phyloP scores from a whole-genome alignment of 495 filamentous ascomycete species.

The Cercophora samala region DNA sequence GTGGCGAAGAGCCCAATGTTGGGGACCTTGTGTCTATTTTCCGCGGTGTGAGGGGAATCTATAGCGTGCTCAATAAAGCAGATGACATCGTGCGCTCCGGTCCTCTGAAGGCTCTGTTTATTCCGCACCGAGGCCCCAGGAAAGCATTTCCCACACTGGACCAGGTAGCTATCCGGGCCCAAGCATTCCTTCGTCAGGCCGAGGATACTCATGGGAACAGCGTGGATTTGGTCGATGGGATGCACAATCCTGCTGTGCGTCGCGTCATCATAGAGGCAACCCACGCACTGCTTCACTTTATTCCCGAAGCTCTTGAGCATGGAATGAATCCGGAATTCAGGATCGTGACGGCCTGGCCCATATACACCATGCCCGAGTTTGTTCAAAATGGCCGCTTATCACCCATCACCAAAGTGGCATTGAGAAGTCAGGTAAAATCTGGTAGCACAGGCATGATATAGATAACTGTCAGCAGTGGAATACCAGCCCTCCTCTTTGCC shows the following conservation, averaged over 20 bases:
- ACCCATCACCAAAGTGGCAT: background rate
- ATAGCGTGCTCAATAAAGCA: conserved; percentile 22
- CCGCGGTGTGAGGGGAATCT: conserved; percentile 28
- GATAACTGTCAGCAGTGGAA: background rate
- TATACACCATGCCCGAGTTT: conserved; percentile 22
- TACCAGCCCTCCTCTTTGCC: background rate
- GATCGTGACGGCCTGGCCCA: conserved; percentile 28
- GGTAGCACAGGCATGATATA: background rate
- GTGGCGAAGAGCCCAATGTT: background rate
- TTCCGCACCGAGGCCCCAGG: background rate
- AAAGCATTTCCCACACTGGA: conserved; percentile 8
- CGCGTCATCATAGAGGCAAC: conserved; percentile 19
- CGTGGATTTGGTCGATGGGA: background rate
- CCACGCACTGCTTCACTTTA: conserved; percentile 7
- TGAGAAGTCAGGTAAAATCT: background rate
- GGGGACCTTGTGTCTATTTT: too few relatives aligned
- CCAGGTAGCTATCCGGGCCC: background rate
- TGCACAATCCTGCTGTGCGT: background rate
- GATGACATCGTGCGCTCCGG: conserved; percentile 15
- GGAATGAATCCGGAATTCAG: conserved; percentile 23
- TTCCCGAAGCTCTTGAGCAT: conserved; percentile 8
- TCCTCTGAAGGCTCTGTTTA: conserved; percentile 23
- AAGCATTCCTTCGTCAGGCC: conserved; percentile 13
- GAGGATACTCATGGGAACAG: conserved; percentile 10
- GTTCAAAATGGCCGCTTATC: conserved; percentile 1